Base-by-base conservation (phyloP, 495 filamentous ascomycete genomes). In the Darksidea phi region DNA sequence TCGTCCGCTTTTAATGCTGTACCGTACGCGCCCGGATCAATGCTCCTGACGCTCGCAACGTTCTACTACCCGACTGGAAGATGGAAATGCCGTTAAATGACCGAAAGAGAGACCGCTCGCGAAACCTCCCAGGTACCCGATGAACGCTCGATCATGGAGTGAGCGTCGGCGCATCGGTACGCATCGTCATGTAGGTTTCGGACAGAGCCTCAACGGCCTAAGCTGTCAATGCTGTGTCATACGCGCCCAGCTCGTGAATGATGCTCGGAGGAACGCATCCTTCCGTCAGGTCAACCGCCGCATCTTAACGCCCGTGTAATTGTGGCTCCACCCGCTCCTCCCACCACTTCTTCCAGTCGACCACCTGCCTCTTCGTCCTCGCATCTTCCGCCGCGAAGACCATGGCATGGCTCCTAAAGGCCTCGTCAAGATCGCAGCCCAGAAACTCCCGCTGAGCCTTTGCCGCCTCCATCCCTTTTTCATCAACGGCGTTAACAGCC, bases 311-410 rank as follows among this genome's bases (percentile, higher is more conserved):
- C 64, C 60, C 48, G 54, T 60, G 64, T 48, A 67, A 67, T 56
- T 63, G 64, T 43, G n/a, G 24, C 51, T 69, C 66, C 41, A 69
- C 66, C 48, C 55, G 32, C 12, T 63, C 63, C 5, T 41, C 17
- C 89, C 90, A 96, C 93, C 92, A 97, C 26, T 80, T 73, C 53
- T 73, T 72, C 89, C 91, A 97, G 58, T 84, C 80, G 0, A 97
- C 74, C 26, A 93, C 85, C 68, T 79, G 85, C 67, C 81, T 81
- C 47, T 81, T 78, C 28, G 72, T 75, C 55, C 95, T 79, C 15
- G 93, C 90, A 67, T 95, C 87, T 74, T 97, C 95, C 0, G 93
- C 93, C 37, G 90, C 91, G 77, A 96, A 97, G 1, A 97, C 94
- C 75, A 94, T 84, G 0, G 88, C 93, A 77, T 97, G 95, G 65